Base-by-base conservation (phyloP, 2,329 filamentous ascomycete species). In the Sarocladiaceae sp. region DNA sequence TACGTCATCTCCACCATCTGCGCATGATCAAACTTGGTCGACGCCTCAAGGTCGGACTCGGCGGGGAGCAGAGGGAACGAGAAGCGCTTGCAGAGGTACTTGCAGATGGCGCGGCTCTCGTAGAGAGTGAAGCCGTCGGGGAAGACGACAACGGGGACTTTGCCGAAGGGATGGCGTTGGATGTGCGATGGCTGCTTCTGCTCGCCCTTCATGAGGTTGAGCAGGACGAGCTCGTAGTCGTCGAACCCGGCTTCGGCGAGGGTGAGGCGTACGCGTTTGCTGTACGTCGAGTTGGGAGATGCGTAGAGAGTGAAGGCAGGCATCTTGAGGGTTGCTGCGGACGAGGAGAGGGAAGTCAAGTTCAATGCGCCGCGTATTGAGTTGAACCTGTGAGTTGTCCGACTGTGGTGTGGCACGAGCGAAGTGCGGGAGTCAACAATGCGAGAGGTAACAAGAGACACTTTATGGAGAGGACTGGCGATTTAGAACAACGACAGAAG, bases 61-160 rank as follows among this genome's bases (percentile, higher is more conserved):
- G 55, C 16, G 11, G 68, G 68, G 19, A 71, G 54, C 43, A 71
- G 64, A 42, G 64, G 64, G 47, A 70, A 64, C n/a, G 57, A 63
- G 58, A 70, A 72, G 51, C 68, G 70, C 24, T 20, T 63, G 10
- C 67, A 56, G 46, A 73, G 62, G 53, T 70, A 69, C 54, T 66
- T 66, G 65, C 64, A 69, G 52, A 73, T 72, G 42, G 65, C 62
- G 27, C 67, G 68, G 52, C 65, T 69, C 54, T 72, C 68, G 51
- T 68, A 67, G 45, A 73, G 61, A 41, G 59, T 68, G 53, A 70
- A 69, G 1, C 64, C 65, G 3, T 62, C 57, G 11, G 65, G 51
- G 49, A 63, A 67, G 39, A 53, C 56, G 33, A 71, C 48, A 6
- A n/a, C 51, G 56, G 31, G 67, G 66, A 23, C 34, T 24, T 39